Percentiles rank a stretch among this genome's conserved stretches.
Evolutionary conservation across 176 grass and related monocot species (phyloP).

Genomic region (Alopecurus myosuroides): DNA sequence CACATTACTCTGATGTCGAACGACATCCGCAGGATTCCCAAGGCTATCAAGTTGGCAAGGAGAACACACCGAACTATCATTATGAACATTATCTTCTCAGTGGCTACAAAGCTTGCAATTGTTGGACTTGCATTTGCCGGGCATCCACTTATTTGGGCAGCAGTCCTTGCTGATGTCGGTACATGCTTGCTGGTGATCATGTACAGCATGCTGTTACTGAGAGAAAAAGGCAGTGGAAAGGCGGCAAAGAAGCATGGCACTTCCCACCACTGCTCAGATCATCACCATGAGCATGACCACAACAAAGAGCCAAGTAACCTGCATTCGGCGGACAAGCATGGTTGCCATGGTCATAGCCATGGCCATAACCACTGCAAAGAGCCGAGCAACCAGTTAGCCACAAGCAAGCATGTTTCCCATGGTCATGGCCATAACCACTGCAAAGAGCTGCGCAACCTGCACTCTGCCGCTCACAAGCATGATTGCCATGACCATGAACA

Average conservation of each 20-base stretch:
- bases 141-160: constrained; percentile 88
- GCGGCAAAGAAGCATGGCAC: constrained; percentile 23
- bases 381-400: constrained; percentile 1
- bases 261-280: constrained; percentile 33
- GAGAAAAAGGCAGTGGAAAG: constrained; percentile 35
- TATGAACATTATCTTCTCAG: constrained; percentile 75
- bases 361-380: constrained; percentile 21
- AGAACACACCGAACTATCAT: constrained; percentile 64
- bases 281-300: constrained; percentile 29
- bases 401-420: constrained; percentile 25
- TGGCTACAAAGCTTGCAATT: constrained; percentile 68
- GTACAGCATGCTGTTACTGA: constrained; percentile 86
- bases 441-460: not conserved
- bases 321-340: constrained; percentile 6
- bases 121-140: constrained; percentile 62
- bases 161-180: constrained; percentile 93
- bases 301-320: constrained; percentile 11
- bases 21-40: constrained; percentile 81
- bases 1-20: constrained; percentile 97
- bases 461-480: not conserved
- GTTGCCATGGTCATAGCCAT: constrained; percentile 35
- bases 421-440: constrained; percentile 21
- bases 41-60: constrained; percentile 60
- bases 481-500: constrained; percentile 37
- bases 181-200: constrained; percentile 95